Evolutionary conservation across 2,329 filamentous ascomycete genomes (phyloP).

Genomic region (Xylaria sp.): DNA sequence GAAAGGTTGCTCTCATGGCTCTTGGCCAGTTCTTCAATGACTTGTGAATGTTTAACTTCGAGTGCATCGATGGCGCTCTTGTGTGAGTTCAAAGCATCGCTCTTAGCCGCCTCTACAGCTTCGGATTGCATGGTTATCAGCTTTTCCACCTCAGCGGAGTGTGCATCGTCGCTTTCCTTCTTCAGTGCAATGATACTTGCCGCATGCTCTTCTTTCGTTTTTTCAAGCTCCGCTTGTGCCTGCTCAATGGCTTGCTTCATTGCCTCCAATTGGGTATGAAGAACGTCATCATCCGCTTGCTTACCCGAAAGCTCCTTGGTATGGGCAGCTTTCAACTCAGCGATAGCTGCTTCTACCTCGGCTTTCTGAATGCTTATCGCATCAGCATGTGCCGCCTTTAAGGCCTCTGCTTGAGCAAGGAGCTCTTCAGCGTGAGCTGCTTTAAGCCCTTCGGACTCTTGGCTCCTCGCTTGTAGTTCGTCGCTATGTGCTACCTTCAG

Average conservation of each 20-base stretch:
- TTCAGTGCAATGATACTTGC: conserved; percentile 55
- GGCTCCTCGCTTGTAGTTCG: conserved; percentile 52
- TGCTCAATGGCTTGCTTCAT: conserved; percentile 47
- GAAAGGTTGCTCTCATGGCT: conserved; percentile 50
- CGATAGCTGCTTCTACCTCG: conserved; percentile 37
- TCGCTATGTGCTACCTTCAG: conserved; percentile 51
- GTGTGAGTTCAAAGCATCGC: conserved; percentile 51
- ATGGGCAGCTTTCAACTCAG: conserved; percentile 48
- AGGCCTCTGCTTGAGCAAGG: conserved; percentile 47
- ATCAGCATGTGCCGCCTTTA: conserved; percentile 51
- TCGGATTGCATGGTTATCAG: conserved; percentile 57
- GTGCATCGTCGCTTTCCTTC: conserved; percentile 55
- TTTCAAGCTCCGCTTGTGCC: conserved; percentile 49
- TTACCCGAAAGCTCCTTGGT: conserved; percentile 44
- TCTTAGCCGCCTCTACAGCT: conserved; percentile 58
- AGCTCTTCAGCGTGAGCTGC: conserved; percentile 47
- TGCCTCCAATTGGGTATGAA: conserved; percentile 45
- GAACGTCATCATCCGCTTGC: conserved; percentile 41
- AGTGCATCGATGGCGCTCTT: conserved; percentile 51
- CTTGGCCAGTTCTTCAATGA: conserved; percentile 60
- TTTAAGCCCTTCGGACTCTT: conserved; percentile 47
- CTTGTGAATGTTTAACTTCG: conserved; percentile 58
- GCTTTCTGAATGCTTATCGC: conserved; percentile 41
- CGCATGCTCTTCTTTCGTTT: conserved; percentile 51
- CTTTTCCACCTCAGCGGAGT: conserved; percentile 60